A percentile compares a stretch with the other conserved stretches of the same genome.
These are phyloP conservation scores for Arabidopsis hybrid DNA, from an alignment of 441 rosid species.

Conservation along the genomic window DNA sequence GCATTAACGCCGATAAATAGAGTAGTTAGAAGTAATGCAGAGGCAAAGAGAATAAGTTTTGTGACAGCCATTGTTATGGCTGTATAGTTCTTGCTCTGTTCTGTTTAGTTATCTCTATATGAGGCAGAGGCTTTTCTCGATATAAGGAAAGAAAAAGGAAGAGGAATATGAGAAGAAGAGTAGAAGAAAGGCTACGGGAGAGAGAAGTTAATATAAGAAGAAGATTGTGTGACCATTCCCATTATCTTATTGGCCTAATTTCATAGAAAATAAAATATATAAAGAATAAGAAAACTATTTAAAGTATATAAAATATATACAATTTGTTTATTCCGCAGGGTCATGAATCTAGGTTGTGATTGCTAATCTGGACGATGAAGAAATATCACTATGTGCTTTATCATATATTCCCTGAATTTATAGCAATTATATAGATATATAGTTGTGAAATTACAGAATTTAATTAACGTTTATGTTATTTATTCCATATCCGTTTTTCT, in stretches of 20 bases:
- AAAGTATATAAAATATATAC: not conserved
- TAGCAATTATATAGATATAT: not conserved
- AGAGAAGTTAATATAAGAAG: slow-evolving; percentile 39
- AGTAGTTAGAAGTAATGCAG: slow-evolving; percentile 36
- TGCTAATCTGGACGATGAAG: slow-evolving; percentile 8
- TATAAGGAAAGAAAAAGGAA: slow-evolving; percentile 1
- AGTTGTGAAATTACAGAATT: too few relatives aligned
- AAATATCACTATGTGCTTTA: not conserved
- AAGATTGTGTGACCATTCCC: slow-evolving; percentile 26
- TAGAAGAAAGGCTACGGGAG: slow-evolving; percentile 35
- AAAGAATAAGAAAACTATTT: not conserved
- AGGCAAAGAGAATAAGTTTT: slow-evolving; percentile 35
- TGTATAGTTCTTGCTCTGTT: slow-evolving; percentile 33
- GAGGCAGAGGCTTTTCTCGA: slow-evolving; percentile 27
- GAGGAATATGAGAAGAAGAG: slow-evolving; percentile 11
- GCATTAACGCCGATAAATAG: slow-evolving; percentile 36
- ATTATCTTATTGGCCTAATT: slow-evolving; percentile 26
- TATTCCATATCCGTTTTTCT: too few relatives aligned
- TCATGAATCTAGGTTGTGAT: slow-evolving; percentile 16
- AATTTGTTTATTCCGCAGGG: not conserved
- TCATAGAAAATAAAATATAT: slow-evolving; percentile 16
- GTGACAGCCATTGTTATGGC: slow-evolving; percentile 40
- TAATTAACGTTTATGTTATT: too few relatives aligned
- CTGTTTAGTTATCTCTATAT: slow-evolving; percentile 36
- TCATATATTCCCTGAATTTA: not conserved